Percentiles rank a stretch among this genome's conserved stretches.
These are phyloP conservation scores for Laetiporus sulphureus DNA, from an alignment of 1,284 basidiomycete genomes.

Conservation along the genomic window DNA sequence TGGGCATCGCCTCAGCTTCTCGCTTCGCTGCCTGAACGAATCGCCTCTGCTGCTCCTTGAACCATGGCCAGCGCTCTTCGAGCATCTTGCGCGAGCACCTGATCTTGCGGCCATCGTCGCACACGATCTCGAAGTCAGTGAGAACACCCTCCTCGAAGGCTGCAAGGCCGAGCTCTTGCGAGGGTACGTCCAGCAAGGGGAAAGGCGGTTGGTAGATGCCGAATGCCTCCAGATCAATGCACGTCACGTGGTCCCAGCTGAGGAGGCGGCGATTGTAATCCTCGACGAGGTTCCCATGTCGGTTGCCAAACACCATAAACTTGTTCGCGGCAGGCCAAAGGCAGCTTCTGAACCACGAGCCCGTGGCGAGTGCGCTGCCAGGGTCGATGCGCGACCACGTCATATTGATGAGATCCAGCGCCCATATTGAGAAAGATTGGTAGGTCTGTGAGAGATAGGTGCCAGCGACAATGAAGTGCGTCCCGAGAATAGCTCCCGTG, in stretches of 20 bases:
- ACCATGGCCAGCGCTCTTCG: conserved; percentile 92
- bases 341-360: conserved; percentile 87
- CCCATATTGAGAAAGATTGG: conserved; percentile 89
- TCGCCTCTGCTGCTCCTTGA: conserved; percentile 62
- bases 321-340: conserved; percentile 76
- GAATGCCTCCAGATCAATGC: conserved; percentile 88
- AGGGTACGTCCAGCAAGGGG: conserved; percentile 58
- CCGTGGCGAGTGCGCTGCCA: conserved; percentile 67
- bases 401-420: conserved; percentile 75
- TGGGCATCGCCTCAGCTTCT: conserved; percentile 50
- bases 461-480: conserved; percentile 83
- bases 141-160: conserved; percentile 72
- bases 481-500: conserved; percentile 83
- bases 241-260: conserved; percentile 87
- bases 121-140: conserved; percentile 86
- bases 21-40: conserved; percentile 51
- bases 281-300: conserved; percentile 78
- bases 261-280: conserved; percentile 89
- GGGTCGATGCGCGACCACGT: conserved; percentile 84
- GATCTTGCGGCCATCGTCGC: conserved; percentile 83
- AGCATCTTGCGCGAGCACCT: conserved; percentile 77
- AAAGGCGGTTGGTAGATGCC: conserved; percentile 87
- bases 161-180: conserved; percentile 73
- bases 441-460: conserved; percentile 87
- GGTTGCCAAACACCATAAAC: conserved; percentile 86